A percentile compares a stretch with the other conserved stretches of the same genome.
Evolutionary conservation across 208 protist genomes (phyloP).

Genomic region (Strigomonas oncopelti): DNA sequence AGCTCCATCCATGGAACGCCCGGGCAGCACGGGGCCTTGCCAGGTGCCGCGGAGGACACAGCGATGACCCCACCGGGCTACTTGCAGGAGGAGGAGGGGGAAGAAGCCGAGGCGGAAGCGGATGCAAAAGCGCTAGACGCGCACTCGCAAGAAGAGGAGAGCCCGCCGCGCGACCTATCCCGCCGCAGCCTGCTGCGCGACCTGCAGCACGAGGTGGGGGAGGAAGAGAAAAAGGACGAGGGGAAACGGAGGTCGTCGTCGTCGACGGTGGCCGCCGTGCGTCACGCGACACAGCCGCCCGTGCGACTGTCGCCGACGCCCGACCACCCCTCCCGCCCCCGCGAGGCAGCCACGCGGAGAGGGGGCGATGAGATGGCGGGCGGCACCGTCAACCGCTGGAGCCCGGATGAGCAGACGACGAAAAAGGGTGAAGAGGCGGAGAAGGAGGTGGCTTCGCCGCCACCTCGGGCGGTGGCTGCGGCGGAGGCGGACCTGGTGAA

Average conservation of each 20-base stretch:
- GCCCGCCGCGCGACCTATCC: background rate
- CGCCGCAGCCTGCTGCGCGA: slow-evolving; percentile 10
- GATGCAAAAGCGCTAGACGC: background rate
- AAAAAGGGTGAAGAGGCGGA: background rate
- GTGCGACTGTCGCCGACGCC: background rate
- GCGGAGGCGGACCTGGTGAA: background rate
- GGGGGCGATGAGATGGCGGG: no score
- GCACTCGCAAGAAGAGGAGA: background rate
- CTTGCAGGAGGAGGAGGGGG: no score
- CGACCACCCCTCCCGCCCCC: background rate
- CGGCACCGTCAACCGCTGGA: no score
- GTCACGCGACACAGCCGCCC: no score
- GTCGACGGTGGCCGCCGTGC: no score
- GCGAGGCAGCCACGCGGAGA: no score
- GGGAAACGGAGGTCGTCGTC: no score
- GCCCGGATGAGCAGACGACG: no score
- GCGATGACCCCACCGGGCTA: no score
- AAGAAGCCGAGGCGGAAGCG: background rate
- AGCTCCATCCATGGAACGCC: background rate
- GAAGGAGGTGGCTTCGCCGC: background rate
- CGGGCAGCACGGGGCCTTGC: no score
- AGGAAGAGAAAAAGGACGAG: background rate
- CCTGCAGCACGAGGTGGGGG: background rate
- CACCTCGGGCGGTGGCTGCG: background rate
- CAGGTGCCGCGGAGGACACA: background rate